A percentile compares a stretch with the other conserved stretches of the same genome.
phyloP scores from a whole-genome alignment of 2,329 filamentous ascomycete genomes.

The Fusarium sambucinum region DNA sequence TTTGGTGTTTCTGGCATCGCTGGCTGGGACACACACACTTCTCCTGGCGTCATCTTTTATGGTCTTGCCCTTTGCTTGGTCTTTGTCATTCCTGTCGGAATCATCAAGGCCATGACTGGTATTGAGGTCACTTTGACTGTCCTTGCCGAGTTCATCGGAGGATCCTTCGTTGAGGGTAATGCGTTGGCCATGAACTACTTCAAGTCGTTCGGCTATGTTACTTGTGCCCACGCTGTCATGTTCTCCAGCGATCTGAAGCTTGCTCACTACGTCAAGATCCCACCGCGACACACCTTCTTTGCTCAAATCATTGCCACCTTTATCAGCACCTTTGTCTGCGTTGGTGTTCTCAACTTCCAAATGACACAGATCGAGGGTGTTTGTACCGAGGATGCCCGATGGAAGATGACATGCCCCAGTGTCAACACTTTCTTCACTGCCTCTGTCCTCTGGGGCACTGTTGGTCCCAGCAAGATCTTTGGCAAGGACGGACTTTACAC shows the following conservation, averaged over 20 bases:
- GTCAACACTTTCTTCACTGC: slow-evolving; percentile 69
- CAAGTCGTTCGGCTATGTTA: slow-evolving; percentile 65
- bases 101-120: slow-evolving; percentile 66
- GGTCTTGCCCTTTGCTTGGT: slow-evolving; percentile 62
- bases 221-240: slow-evolving; percentile 63
- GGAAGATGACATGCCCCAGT: slow-evolving; percentile 64
- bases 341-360: slow-evolving; percentile 63
- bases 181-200: slow-evolving; percentile 67
- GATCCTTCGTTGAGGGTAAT: slow-evolving; percentile 63
- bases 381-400: slow-evolving; percentile 61
- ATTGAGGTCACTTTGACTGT: slow-evolving; percentile 66
- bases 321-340: slow-evolving; percentile 64
- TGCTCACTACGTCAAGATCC: slow-evolving; percentile 70
- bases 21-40: slow-evolving; percentile 64
- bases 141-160: slow-evolving; percentile 65
- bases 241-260: slow-evolving; percentile 64
- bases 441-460: slow-evolving; percentile 66
- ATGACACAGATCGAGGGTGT: slow-evolving; percentile 63
- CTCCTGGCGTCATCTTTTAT: slow-evolving; percentile 64
- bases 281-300: slow-evolving; percentile 69
- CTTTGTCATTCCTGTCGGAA: slow-evolving; percentile 65
- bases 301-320: slow-evolving; percentile 71
- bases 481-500: slow-evolving; percentile 62
- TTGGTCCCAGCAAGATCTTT: slow-evolving; percentile 65
- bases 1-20: slow-evolving; percentile 62